These are phyloP conservation scores for Globisporangium barbulae DNA, from an alignment of 352 stramenopile species.

Conservation along the genomic window DNA sequence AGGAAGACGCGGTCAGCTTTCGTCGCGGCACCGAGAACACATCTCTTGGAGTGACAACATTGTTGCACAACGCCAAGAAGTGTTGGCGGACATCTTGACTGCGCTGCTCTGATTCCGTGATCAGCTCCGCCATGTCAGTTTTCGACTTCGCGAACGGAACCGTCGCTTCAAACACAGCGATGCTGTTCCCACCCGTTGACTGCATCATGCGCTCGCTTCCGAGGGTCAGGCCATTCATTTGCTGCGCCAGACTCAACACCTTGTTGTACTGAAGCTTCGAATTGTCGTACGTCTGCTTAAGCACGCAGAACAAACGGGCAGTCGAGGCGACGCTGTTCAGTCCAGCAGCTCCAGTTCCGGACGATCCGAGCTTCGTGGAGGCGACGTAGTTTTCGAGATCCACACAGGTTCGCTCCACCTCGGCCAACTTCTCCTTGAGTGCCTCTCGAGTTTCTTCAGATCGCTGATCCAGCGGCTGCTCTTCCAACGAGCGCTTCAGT, in stretches of 20 bases:
- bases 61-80: conserved; percentile 63
- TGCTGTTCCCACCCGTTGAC: conserved; percentile 20
- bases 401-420: conserved; percentile 48
- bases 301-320: conserved; percentile 55
- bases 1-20: conserved; percentile 26
- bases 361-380: conserved; percentile 27
- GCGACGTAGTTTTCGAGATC: conserved; percentile 51
- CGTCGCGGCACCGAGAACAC: conserved; percentile 41
- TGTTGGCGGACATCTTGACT: conserved; percentile 40
- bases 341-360: conserved; percentile 8
- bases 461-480: conserved; percentile 64
- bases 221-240: conserved; percentile 53
- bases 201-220: conserved; percentile 24
- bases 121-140: conserved; percentile 42
- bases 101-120: conserved; percentile 41
- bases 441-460: conserved; percentile 52
- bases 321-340: conserved; percentile 26
- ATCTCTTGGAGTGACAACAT: conserved; percentile 51
- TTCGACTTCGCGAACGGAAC: conserved; percentile 30
- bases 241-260: conserved; percentile 44
- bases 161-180: conserved; percentile 19
- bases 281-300: conserved; percentile 75
- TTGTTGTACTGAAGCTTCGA: conserved; percentile 77
- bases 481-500: conserved; percentile 57
- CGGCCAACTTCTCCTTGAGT: conserved; percentile 43